These are phyloP conservation scores for Trichoderma oligosporum DNA, from an alignment of 2,329 filamentous ascomycete genomes.

Conservation along the genomic window DNA sequence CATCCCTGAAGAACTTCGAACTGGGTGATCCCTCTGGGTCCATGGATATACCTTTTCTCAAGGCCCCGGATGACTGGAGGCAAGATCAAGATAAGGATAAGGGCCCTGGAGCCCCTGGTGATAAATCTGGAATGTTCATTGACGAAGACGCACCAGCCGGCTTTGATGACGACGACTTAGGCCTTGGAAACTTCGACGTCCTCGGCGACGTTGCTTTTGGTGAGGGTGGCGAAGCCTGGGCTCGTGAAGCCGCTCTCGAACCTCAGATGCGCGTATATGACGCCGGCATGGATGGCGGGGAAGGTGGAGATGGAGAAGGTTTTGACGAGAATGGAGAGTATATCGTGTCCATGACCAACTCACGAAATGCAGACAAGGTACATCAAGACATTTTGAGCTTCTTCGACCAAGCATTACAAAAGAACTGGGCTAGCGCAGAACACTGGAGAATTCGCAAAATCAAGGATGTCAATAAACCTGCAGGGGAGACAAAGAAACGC, in stretches of 20 bases:
- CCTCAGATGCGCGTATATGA: slow-evolving; percentile 80
- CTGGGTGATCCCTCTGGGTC: slow-evolving; percentile 81
- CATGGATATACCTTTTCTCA: slow-evolving; percentile 87
- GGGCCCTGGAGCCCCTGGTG: slow-evolving; percentile 50
- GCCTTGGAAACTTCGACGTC: slow-evolving; percentile 67
- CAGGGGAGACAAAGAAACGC: slow-evolving; percentile 58
- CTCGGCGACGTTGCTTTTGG: slow-evolving; percentile 79
- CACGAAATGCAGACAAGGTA: slow-evolving; percentile 59
- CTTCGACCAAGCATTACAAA: slow-evolving; percentile 92
- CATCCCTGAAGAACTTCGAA: slow-evolving; percentile 90
- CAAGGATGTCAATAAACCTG: slow-evolving; percentile 68
- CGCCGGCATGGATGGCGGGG: slow-evolving; percentile 55
- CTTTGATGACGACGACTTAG: slow-evolving; percentile 68
- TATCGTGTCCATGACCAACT: slow-evolving; percentile 71
- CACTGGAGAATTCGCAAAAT: slow-evolving; percentile 97
- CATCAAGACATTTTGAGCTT: slow-evolving; percentile 97
- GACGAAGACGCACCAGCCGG: slow-evolving; percentile 82
- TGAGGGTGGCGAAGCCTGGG: slow-evolving; percentile 95
- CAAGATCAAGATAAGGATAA: slow-evolving; percentile 64
- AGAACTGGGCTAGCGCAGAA: slow-evolving; percentile 97
- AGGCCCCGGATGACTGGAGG: slow-evolving; percentile 81
- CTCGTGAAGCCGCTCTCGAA: slow-evolving; percentile 79
- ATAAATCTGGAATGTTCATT: slow-evolving; percentile 76
- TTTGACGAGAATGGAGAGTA: slow-evolving; percentile 64
- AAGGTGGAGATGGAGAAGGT: slow-evolving; percentile 38